Conservation (phyloP, 1,284 basidiomycete genomes). For the Malassezia sp. region DNA sequence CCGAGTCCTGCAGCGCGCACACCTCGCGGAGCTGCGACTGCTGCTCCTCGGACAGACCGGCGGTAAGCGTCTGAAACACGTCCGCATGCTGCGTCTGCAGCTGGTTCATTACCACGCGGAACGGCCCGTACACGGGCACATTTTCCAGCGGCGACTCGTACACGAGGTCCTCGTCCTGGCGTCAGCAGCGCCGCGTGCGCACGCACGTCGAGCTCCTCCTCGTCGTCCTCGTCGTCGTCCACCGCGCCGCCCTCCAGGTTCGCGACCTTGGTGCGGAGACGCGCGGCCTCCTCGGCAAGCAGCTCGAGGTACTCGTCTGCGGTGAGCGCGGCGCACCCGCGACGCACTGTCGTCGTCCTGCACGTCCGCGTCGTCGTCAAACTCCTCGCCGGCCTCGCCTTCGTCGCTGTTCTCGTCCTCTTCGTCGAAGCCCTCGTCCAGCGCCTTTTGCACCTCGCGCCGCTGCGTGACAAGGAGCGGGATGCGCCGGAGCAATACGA, state of each 20-base stretch:
- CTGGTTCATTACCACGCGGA: slow-evolving; percentile 22
- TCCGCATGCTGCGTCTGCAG: slow-evolving; percentile 22
- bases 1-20: slow-evolving; percentile 9
- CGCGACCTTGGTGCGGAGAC: slow-evolving; percentile 24
- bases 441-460: slow-evolving; percentile 31
- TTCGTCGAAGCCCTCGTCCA: slow-evolving; percentile 33
- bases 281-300: slow-evolving; percentile 33
- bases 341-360: slow-evolving; percentile 44
- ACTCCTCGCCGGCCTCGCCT: slow-evolving; percentile 19
- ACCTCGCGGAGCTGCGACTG: slow-evolving; percentile 15
- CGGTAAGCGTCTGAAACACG: slow-evolving; percentile 20
- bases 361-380: slow-evolving; percentile 38
- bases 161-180: slow-evolving; percentile 31
- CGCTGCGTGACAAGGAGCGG: slow-evolving; percentile 34
- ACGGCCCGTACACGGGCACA: slow-evolving; percentile 33
- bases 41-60: slow-evolving; percentile 22
- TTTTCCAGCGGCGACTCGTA: slow-evolving; percentile 36
- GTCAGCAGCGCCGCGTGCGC: too few species aligned
- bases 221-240: slow-evolving; percentile 27
- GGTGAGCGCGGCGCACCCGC: too few species aligned
- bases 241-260: slow-evolving; percentile 18
- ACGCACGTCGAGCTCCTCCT: slow-evolving; percentile 20
- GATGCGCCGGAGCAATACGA: slow-evolving; percentile 28
- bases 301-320: slow-evolving; percentile 45
- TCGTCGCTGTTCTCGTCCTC: slow-evolving; percentile 32